A percentile compares a stretch with the other conserved stretches of the same genome.
These are phyloP conservation scores for Monosporascus sp. DNA, from an alignment of 2,329 filamentous ascomycete genomes.

Conservation along the genomic window DNA sequence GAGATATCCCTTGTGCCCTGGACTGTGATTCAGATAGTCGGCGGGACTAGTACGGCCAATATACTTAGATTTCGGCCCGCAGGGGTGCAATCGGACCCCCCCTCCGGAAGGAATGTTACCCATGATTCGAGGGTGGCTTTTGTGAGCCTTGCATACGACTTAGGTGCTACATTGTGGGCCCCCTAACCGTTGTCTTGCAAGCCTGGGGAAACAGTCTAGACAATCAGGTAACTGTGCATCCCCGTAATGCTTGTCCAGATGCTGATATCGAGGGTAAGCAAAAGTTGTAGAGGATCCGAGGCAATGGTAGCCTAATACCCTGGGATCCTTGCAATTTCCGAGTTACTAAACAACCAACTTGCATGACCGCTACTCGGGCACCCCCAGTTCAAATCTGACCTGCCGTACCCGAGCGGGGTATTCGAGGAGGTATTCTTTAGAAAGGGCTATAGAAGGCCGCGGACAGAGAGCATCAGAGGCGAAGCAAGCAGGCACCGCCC, in stretches of 20 bases:
- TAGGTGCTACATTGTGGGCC: background rate
- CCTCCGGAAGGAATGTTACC: conserved; percentile 21
- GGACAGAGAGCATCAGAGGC: conserved; percentile 13
- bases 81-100: conserved; percentile 17
- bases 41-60: conserved; percentile 22
- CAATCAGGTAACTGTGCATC: background rate
- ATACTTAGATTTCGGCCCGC: conserved; percentile 21
- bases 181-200: background rate
- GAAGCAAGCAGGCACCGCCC: conserved; percentile 19
- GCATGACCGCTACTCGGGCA: conserved; percentile 11
- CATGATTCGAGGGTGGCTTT: conserved; percentile 15
- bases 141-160: conserved; percentile 1
- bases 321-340: background rate
- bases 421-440: conserved; percentile 7
- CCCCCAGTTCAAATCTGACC: conserved; percentile 9
- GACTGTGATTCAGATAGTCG: conserved; percentile 12
- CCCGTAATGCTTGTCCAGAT: background rate
- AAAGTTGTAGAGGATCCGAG: background rate
- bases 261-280: background rate
- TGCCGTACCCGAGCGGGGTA: background rate
- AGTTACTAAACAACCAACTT: conserved; percentile 14
- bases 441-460: conserved; percentile 13
- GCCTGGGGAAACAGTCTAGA: background rate
- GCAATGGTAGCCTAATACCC: background rate
- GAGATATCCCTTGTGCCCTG: conserved; percentile 17